Evolutionary conservation across 345 rosid species (phyloP).

Genomic region (Euphorbia tirucalli): DNA sequence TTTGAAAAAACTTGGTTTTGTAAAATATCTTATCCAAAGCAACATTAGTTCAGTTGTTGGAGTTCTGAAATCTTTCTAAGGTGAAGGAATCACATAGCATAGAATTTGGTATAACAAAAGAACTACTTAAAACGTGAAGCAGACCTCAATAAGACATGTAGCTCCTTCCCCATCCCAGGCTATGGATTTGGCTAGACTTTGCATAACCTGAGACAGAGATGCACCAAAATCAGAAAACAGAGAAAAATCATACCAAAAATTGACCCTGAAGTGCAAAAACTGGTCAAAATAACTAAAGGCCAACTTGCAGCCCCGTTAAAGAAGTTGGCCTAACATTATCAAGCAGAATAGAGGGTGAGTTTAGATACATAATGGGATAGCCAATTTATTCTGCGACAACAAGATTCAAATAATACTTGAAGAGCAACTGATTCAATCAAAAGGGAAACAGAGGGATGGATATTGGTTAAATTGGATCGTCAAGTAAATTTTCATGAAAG

Average conservation of each 20-base stretch:
- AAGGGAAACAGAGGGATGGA: neutral
- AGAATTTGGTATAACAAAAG: slow-evolving; percentile 1
- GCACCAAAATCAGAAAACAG: slow-evolving; percentile 3
- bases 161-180: slow-evolving; percentile 99
- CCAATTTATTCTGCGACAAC: neutral
- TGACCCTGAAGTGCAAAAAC: neutral
- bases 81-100: neutral
- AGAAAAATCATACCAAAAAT: neutral
- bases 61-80: neutral
- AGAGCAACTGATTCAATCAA: neutral
- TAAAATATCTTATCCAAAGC: neutral
- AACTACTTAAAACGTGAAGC: slow-evolving; percentile 8
- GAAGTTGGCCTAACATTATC: slow-evolving; percentile 3
- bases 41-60: neutral
- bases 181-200: slow-evolving; percentile 95
- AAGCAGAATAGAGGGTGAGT: neutral
- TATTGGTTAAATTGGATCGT: neutral
- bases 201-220: slow-evolving; percentile 68
- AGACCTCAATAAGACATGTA: slow-evolving; percentile 89
- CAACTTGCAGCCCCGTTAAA: neutral
- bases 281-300: neutral
- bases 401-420: neutral
- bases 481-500: neutral
- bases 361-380: neutral
- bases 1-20: neutral